Conservation (phyloP, 192 early-diverging fungal species). For the Helicostylum pulchrum region DNA sequence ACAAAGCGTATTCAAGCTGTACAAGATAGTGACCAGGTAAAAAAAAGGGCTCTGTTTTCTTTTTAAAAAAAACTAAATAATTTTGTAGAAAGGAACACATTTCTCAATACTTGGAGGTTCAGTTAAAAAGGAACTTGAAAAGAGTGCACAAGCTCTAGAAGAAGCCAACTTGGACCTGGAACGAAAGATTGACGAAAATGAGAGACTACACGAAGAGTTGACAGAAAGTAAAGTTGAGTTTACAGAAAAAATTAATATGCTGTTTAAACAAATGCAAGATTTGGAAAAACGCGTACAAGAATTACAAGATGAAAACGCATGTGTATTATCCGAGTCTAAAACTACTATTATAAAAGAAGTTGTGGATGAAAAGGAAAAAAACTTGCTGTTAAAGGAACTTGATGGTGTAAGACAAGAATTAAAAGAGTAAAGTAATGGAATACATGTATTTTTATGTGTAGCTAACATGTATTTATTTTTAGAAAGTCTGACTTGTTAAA, state of each 20-base stretch:
- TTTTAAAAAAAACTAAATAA: not conserved
- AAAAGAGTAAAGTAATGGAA: conserved; percentile 22
- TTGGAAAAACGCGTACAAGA: conserved; percentile 49
- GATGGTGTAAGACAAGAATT: conserved; percentile 19
- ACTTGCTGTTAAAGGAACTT: conserved; percentile 14
- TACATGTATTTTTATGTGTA: not conserved
- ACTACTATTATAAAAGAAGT: not conserved
- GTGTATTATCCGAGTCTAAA: not conserved
- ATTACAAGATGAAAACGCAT: conserved; percentile 30
- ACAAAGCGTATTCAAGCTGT: conserved; percentile 56
- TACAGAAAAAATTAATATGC: conserved; percentile 42
- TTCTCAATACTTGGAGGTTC: conserved; percentile 42
- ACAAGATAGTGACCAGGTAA: conserved; percentile 44
- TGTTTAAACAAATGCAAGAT: conserved; percentile 46
- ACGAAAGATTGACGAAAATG: conserved; percentile 60
- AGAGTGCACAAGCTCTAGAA: conserved; percentile 45
- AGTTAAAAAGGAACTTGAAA: conserved; percentile 57
- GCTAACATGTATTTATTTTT: not conserved
- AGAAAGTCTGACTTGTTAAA: conserved; percentile 30
- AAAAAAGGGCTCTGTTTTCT: not conserved
- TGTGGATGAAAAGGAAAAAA: conserved; percentile 9
- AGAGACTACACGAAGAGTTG: conserved; percentile 48
- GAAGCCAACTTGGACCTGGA: conserved; percentile 45
- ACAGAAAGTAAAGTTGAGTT: conserved; percentile 52
- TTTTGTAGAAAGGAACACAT: conserved; percentile 33